phyloP scores from a whole-genome alignment of 257 asterid genomes.

The Petrea volubilis region DNA sequence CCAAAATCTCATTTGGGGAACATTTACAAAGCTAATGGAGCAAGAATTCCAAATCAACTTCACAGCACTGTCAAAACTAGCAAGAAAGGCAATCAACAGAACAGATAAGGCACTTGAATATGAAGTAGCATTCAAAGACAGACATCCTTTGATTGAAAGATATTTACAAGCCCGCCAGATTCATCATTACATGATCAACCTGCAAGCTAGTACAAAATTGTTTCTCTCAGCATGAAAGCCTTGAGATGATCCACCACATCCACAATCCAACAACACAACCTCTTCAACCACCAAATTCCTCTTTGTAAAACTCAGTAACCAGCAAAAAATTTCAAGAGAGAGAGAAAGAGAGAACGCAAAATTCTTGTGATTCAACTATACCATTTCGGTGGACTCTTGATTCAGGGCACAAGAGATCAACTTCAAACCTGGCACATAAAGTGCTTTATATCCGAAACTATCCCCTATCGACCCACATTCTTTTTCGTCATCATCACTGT shows the following conservation, averaged over 20 bases:
- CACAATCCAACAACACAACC: conserved; percentile 41
- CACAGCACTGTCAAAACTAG: background rate
- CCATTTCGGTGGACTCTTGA: conserved; percentile 43
- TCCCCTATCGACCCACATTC: conserved; percentile 70
- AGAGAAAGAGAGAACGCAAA: background rate
- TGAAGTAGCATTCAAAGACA: background rate
- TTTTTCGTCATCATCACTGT: conserved; percentile 86
- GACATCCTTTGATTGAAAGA: background rate
- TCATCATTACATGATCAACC: background rate
- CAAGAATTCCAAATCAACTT: background rate
- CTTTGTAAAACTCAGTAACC: background rate
- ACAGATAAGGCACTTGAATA: background rate
- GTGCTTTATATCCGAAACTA: conserved; percentile 54
- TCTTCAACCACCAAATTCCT: conserved; percentile 32
- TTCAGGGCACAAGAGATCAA: conserved; percentile 49
- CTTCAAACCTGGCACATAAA: conserved; percentile 34
- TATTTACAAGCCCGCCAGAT: conserved; percentile 29
- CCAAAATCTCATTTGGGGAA: background rate
- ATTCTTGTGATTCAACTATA: conserved; percentile 28
- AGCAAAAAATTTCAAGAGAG: background rate
- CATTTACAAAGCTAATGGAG: background rate
- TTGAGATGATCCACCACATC: conserved; percentile 20
- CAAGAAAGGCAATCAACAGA: background rate
- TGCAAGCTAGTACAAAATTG: conserved; percentile 26
- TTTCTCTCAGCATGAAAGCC: conserved; percentile 17